Evolutionary conservation across 2,329 filamentous ascomycete species (phyloP).

Genomic region (Scytalidium sp.): DNA sequence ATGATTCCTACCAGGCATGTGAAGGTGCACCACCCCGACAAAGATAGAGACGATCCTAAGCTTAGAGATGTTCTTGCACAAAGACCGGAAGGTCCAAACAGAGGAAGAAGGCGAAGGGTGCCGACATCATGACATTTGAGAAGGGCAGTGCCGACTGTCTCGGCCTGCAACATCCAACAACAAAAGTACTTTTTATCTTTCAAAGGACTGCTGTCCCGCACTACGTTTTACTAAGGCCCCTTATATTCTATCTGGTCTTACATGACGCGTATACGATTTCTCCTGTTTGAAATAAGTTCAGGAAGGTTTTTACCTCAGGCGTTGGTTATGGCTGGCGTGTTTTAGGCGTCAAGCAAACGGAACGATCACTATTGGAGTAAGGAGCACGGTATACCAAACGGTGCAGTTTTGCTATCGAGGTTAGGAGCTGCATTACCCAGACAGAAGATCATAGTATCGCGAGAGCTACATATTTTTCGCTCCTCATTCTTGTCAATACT

Average conservation of each 20-base stretch:
- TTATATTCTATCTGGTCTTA: background rate
- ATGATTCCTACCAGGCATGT: slow-evolving; percentile 66
- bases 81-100: slow-evolving; percentile 76
- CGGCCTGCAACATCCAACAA: background rate
- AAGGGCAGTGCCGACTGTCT: background rate
- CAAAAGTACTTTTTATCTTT: no score
- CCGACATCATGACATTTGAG: slow-evolving; percentile 15
- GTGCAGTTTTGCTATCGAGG: slow-evolving; percentile 6
- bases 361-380: slow-evolving; percentile 12
- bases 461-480: slow-evolving; percentile 1
- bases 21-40: slow-evolving; percentile 85
- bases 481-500: slow-evolving; percentile 5
- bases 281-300: background rate
- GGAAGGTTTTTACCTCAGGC: background rate
- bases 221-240: no score
- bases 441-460: background rate
- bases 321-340: slow-evolving; percentile 2
- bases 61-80: slow-evolving; percentile 84
- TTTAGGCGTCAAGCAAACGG: slow-evolving; percentile 1
- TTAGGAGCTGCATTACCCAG: background rate
- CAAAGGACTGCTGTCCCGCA: no score
- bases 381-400: slow-evolving; percentile 15
- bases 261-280: no score
- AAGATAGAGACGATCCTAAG: slow-evolving; percentile 79
- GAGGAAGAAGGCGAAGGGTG: slow-evolving; percentile 67